Percentiles rank a stretch among this genome's conserved stretches.
These are phyloP conservation scores for Scleroderma bovista DNA, from an alignment of 768 basidiomycete genomes.

Conservation along the genomic window DNA sequence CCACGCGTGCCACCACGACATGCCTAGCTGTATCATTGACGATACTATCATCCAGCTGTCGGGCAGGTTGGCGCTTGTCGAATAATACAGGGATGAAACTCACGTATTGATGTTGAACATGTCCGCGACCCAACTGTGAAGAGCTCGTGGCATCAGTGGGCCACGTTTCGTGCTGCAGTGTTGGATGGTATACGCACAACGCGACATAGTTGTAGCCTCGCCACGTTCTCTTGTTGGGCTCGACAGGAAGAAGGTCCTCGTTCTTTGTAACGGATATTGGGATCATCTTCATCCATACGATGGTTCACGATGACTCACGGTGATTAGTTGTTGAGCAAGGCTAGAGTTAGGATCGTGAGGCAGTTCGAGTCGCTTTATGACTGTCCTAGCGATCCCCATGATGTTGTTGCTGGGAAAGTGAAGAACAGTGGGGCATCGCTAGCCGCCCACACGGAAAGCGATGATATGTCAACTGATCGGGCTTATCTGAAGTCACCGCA, in stretches of 20 bases:
- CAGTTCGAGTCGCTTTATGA: conserved; percentile 41
- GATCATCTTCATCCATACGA: conserved; percentile 1
- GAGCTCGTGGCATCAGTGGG: conserved; percentile 2
- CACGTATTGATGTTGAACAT: conserved; percentile 76
- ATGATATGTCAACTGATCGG: no score
- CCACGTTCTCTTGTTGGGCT: conserved; percentile 61
- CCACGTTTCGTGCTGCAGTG: neutral
- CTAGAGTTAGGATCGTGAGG: conserved; percentile 48
- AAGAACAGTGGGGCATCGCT: neutral
- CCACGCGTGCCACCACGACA: conserved; percentile 86
- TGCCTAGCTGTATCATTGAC: conserved; percentile 64
- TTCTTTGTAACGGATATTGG: conserved; percentile 39
- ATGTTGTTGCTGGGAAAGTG: neutral
- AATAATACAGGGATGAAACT: conserved; percentile 19
- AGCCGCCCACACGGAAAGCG: neutral
- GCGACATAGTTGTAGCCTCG: conserved; percentile 57
- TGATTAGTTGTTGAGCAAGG: conserved; percentile 52
- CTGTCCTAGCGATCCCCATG: conserved; percentile 22
- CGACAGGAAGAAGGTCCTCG: conserved; percentile 67
- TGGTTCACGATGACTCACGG: conserved; percentile 32
- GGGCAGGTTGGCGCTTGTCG: conserved; percentile 4
- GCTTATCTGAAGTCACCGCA: no score
- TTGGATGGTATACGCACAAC: conserved; percentile 38
- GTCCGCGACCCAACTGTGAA: conserved; percentile 72
- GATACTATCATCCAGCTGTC: conserved; percentile 71